phyloP scores from a whole-genome alignment of 2,329 filamentous ascomycete species.

The Allantophomopsis cytisporea region DNA sequence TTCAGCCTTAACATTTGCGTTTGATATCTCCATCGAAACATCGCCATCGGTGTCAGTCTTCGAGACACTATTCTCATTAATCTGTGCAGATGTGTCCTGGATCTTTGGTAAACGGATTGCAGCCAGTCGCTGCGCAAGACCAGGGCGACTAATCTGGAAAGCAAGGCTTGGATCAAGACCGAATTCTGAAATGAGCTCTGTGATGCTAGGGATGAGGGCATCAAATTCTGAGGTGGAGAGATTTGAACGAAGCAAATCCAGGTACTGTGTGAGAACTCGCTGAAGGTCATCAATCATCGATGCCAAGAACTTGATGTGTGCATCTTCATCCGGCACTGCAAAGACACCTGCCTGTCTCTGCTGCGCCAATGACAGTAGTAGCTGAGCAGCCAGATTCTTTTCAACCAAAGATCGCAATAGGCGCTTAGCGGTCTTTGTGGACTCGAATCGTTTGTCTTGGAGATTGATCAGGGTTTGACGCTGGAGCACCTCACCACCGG shows the following conservation, averaged over 20 bases:
- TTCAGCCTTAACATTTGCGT: neutral
- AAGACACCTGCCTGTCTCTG: slow-evolving; percentile 81
- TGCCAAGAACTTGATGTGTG: slow-evolving; percentile 79
- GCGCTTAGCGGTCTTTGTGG: slow-evolving; percentile 60
- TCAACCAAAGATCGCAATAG: slow-evolving; percentile 70
- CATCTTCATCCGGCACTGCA: slow-evolving; percentile 53
- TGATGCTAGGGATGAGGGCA: slow-evolving; percentile 59
- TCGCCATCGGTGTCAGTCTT: slow-evolving; percentile 41
- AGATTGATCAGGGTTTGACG: slow-evolving; percentile 69
- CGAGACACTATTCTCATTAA: slow-evolving; percentile 5
- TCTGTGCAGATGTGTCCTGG: slow-evolving; percentile 1
- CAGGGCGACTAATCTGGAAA: slow-evolving; percentile 69
- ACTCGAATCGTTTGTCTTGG: slow-evolving; percentile 70
- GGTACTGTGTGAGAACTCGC: slow-evolving; percentile 70
- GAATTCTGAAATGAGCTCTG: slow-evolving; percentile 62
- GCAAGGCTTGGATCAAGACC: slow-evolving; percentile 70
- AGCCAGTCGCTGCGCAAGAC: slow-evolving; percentile 52
- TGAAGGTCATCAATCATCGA: slow-evolving; percentile 87
- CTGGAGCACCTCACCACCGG: slow-evolving; percentile 68
- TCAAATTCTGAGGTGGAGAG: slow-evolving; percentile 67
- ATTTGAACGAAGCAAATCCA: slow-evolving; percentile 77
- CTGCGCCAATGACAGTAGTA: slow-evolving; percentile 84
- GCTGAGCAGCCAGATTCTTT: slow-evolving; percentile 62
- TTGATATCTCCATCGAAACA: slow-evolving; percentile 26
- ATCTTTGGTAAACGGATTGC: slow-evolving; percentile 5